phyloP scores from a whole-genome alignment of 495 filamentous ascomycete genomes.

The Durotheca rogersii region DNA sequence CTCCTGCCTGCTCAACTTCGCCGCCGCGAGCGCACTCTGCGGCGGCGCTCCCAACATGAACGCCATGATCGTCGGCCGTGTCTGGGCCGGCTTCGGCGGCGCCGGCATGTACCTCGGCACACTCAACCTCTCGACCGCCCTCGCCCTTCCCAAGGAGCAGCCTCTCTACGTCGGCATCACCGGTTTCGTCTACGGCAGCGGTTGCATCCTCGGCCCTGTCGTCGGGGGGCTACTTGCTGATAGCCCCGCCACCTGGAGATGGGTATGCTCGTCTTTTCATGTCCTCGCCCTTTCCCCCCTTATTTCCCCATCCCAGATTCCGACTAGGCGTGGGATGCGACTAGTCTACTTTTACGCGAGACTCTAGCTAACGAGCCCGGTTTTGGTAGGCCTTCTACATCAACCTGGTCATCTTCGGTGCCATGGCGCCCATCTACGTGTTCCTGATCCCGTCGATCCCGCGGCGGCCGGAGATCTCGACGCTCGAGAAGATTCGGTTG shows the following conservation, averaged over 20 bases:
- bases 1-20: slow-evolving; percentile 50
- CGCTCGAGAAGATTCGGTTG: slow-evolving; percentile 38
- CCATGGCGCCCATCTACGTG: slow-evolving; percentile 57
- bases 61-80: slow-evolving; percentile 56
- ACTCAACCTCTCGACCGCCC: slow-evolving; percentile 42
- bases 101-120: slow-evolving; percentile 54
- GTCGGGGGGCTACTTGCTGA: slow-evolving; percentile 61
- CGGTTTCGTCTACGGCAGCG: slow-evolving; percentile 47
- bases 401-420: slow-evolving; percentile 57
- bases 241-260: slow-evolving; percentile 49
- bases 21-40: slow-evolving; percentile 55
- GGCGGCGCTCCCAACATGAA: slow-evolving; percentile 55
- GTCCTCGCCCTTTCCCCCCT: neutral
- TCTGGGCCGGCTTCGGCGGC: slow-evolving; percentile 45
- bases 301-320: too few species aligned
- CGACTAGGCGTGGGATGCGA: too few species aligned
- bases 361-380: too few species aligned
- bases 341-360: too few species aligned
- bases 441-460: slow-evolving; percentile 50
- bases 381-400: slow-evolving; percentile 66
- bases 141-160: slow-evolving; percentile 44
- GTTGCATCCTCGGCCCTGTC: slow-evolving; percentile 55
- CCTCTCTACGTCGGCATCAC: slow-evolving; percentile 46
- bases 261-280: slow-evolving; percentile 28
- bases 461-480: slow-evolving; percentile 39